Evolutionary conservation across 2,329 filamentous ascomycete species (phyloP), one percentile per base, ranked within the genome.

Genomic region (Epichloe gansuensis): DNA sequence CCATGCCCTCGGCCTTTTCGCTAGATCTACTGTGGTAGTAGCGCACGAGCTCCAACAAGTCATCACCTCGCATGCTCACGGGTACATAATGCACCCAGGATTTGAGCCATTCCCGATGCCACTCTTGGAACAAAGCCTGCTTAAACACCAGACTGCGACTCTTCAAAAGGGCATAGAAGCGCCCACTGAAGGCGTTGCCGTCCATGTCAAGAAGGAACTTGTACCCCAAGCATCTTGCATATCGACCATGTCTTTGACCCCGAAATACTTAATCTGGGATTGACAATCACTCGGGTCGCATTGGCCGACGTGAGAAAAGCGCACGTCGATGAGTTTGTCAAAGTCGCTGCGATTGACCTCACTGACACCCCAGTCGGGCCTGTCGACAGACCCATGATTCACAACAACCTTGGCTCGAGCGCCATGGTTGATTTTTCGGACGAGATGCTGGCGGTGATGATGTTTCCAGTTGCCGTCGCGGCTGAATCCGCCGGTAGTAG

Each of bases 51-150:
- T 97, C 93, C 48, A 93, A 75, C 75, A 88, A 91, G 60, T 98
- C 93, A 48, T 90, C 84, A 3, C 90, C 91, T 55, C 82, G 80
- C 56, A 95, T 65, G 57, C 86, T 88, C 48, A 96, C 68, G 0
- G 93, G 93, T 2, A 97, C 78, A 65, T 90, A 97, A 68, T 98
- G 93, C 45, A 88, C 82, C 93, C 93, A 98, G 1, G 91, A 88
- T 61, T 78, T 79, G 34, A 98, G 71, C 90, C 91, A 95, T 66
- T 96, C 91, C 54, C 83, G 78, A 64, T 97, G 93, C 93, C 93
- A 98, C 71, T 98, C 93, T 28, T 88, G 79, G 66, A 96, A 97
- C 39, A 98, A 69, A 15, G 90, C 86, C 68, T 91, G 82, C 72
- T 98, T 98, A 71, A 88, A 93, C 21, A 91, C 85, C 58, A 96